Percentiles rank a stretch among this genome's conserved stretches.
phyloP scores from a whole-genome alignment of 73 alveolate species.

The Urostyla sp. region DNA sequence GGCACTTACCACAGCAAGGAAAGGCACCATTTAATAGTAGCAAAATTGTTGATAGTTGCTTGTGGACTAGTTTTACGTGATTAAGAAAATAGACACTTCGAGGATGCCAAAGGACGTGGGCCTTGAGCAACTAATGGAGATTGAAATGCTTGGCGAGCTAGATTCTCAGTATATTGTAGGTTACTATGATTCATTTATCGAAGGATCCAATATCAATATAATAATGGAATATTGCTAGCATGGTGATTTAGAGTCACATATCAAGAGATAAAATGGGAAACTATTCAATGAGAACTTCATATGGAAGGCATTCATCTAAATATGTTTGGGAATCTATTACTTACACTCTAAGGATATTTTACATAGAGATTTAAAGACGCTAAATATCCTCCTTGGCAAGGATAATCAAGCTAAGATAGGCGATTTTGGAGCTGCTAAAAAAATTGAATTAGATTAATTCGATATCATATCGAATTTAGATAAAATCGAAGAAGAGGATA shows the following conservation, averaged over 20 bases:
- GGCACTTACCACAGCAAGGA: not conserved
- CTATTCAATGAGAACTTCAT: conserved; percentile 35
- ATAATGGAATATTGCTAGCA: conserved; percentile 57
- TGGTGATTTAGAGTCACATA: conserved; percentile 59
- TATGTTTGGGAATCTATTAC: conserved; percentile 41
- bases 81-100: conserved; percentile 43
- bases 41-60: conserved; percentile 3
- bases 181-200: conserved; percentile 58
- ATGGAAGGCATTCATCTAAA: conserved; percentile 46
- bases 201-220: conserved; percentile 46
- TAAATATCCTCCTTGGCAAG: conserved; percentile 87
- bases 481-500: conserved; percentile 24
- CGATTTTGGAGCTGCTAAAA: conserved; percentile 88
- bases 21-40: not conserved
- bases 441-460: not conserved
- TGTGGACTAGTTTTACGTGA: conserved; percentile 36
- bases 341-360: conserved; percentile 88
- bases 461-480: not conserved
- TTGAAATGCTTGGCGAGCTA: conserved; percentile 47
- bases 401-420: conserved; percentile 93
- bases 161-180: conserved; percentile 64
- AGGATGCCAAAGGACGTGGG: conserved; percentile 49
- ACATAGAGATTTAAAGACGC: conserved; percentile 95
- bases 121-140: conserved; percentile 38
- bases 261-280: conserved; percentile 24